Base-by-base conservation (phyloP, 2,329 filamentous ascomycete genomes). In the Colletotrichum sp. region DNA sequence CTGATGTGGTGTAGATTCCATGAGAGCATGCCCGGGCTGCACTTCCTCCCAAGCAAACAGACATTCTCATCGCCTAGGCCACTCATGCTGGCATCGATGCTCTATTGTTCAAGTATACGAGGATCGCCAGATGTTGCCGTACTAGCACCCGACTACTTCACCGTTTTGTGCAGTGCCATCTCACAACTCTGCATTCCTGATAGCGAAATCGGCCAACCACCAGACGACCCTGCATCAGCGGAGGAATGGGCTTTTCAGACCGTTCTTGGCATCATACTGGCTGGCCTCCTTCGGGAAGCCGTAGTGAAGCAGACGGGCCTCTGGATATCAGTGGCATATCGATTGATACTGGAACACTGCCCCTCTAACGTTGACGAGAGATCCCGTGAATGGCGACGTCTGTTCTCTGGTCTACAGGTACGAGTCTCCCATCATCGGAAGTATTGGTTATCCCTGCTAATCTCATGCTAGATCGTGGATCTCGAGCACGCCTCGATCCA, bases 401-500 rank as follows among this genome's bases (percentile, higher is more conserved):
- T 87, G 1, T 86, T 86, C 69, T 83, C 82, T 10, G 82, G 82
- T 5, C 66, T 81, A 2, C 26, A 80, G 79, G 75, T 78, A 72
- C 4, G 57, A 3, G 3, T 5, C 10, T 24, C 8, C 21, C 16
- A 10, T 24, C 7, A 34, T 36, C 12, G 12, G 3, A 24, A 21
- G 30, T 0, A 34, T 32, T 7, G 7, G 1, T 0, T 26, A 28
- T 5, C 3, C n/a, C n/a, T 26, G 4, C 55, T 77, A 9, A 59
- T 6, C 18, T 34, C 0, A 7, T 9, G 84, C 18, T 82, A 86
- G 80, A 87, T 87, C 48, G 84, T 87, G 30, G 85, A 87, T 59
- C 80, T 87, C 10, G 86, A 87, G 76, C 86, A 87, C 74, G 85
- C 85, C 4, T 86, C 85, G 15, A 81, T 87, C 7, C 84, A 86